Base-by-base conservation (phyloP, 768 basidiomycete genomes). In the Russula sp. region DNA sequence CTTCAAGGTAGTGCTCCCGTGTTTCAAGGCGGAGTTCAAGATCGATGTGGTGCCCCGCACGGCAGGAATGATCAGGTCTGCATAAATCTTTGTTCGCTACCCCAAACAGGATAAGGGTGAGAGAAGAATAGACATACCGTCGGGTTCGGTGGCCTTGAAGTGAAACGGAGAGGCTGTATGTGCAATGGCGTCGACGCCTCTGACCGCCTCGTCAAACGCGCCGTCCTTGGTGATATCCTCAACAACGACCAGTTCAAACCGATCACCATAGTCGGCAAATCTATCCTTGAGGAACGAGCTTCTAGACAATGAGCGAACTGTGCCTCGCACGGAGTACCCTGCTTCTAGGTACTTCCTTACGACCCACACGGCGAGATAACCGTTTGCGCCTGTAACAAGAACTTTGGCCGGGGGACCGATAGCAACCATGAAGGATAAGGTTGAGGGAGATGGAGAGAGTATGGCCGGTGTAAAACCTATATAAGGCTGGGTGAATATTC, bases 141-240 rank as follows among this genome's bases (percentile, higher is more conserved):
- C 65, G 5, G 76, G 74, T 43, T 83, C 76, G 20, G 76, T 73
- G 1, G 75, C 77, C 1, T 77, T 73, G 29, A 75, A 62, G 57
- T 79, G 73, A 67, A 84, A 78, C 0, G 88, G 87, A 1, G 86
- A 87, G 0, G 87, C 87, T 5, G 78, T 83, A 67, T 90, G 89
- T 41, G 75, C 79, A 54, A 93, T 81, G 0, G 79, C 90, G 60
- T 89, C 84, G 10, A 92, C 83, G 0, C 80, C 88, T 69, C 85
- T 81, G 63, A 92, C 86, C 1, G 84, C 89, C 55, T 89, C 83
- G 69, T 93, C 88, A 65, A 91, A 94, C 1, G 85, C 87, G 7
- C 75, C 53, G 46, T 81, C 82, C 73, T 76, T 69, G 5, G 76
- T 76, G 62, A 92, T 87, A 68, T 94, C 90, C 49, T 81, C 77